phyloP scores from a whole-genome alignment of 108 stramenopile genomes.

The Conticribra guillardii region DNA sequence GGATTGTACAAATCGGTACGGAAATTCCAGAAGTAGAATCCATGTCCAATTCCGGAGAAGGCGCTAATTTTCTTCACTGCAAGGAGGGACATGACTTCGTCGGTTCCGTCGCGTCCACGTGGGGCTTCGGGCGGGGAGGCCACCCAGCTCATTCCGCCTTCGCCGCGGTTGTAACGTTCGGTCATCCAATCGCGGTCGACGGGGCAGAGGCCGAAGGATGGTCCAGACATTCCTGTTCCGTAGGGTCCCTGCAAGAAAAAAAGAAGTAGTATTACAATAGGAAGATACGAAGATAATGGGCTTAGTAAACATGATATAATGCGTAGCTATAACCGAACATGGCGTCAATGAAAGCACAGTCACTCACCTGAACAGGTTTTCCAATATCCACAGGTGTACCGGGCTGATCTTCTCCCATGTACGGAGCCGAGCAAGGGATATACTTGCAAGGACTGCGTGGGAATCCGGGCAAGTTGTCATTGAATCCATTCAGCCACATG shows the following conservation, averaged over 20 bases:
- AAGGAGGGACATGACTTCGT: constrained; percentile 76
- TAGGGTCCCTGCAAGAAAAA: constrained; percentile 65
- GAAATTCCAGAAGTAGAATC: constrained; percentile 95
- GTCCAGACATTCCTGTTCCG: constrained; percentile 87
- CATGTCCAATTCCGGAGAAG: constrained; percentile 85
- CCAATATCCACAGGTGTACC: constrained; percentile 84
- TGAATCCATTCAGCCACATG: constrained; percentile 97
- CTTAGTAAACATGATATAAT: too few relatives aligned
- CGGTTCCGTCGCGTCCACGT: constrained; percentile 69
- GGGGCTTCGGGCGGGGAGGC: constrained; percentile 73
- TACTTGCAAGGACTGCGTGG: constrained; percentile 85
- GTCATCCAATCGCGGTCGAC: constrained; percentile 82
- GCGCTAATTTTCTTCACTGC: constrained; percentile 85
- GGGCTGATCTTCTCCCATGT: constrained; percentile 90
- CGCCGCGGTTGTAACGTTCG: constrained; percentile 60
- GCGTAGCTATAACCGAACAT: too few relatives aligned
- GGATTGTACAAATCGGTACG: constrained; percentile 89
- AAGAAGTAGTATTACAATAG: background rate
- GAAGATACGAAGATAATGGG: too few relatives aligned
- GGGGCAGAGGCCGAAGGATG: constrained; percentile 79
- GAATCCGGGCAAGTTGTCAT: constrained; percentile 85
- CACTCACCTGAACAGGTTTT: constrained; percentile 53
- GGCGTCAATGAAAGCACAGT: too few relatives aligned
- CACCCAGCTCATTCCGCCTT: constrained; percentile 72
- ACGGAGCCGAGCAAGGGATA: constrained; percentile 82